These are phyloP conservation scores for Verruconis gallopava DNA, from an alignment of 2,329 filamentous ascomycete species.

Conservation along the genomic window DNA sequence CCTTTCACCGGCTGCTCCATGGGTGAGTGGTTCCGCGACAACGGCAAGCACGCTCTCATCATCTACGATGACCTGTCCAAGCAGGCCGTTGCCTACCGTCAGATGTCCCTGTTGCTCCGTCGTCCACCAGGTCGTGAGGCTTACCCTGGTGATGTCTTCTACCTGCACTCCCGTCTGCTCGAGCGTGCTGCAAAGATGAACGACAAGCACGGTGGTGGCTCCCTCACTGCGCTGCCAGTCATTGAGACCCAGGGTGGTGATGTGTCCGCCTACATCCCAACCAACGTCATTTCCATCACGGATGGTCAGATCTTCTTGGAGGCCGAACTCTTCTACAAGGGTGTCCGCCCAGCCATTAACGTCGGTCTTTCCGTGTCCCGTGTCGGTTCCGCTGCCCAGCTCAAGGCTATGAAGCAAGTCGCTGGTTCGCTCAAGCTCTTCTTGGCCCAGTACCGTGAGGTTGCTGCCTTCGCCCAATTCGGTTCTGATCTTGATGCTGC, in stretches of 20 bases:
- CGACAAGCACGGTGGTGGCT: conserved; percentile 87
- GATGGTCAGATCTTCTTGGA: conserved; percentile 99
- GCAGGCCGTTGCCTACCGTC: conserved; percentile 95
- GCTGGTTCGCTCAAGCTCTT: conserved; percentile 99
- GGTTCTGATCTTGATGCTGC: conserved; percentile 98
- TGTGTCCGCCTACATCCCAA: conserved; percentile 99
- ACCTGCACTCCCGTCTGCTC: conserved; percentile 96
- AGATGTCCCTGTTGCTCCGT: conserved; percentile 97
- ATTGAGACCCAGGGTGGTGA: conserved; percentile 99
- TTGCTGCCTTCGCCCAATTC: conserved; percentile 98
- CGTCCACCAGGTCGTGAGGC: conserved; percentile 1
- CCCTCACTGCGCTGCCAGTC: conserved; percentile 89
- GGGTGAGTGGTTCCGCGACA: conserved; percentile 67
- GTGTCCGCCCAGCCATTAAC: conserved; percentile 99
- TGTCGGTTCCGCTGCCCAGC: conserved; percentile 98
- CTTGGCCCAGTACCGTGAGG: conserved; percentile 99
- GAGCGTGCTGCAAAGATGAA: conserved; percentile 99
- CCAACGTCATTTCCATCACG: conserved; percentile 99
- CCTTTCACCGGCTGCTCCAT: conserved; percentile 71
- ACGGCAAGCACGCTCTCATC: conserved; percentile 77
- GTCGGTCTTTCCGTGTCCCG: conserved; percentile 99
- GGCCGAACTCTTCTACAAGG: conserved; percentile 99
- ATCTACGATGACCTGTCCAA: conserved; percentile 94
- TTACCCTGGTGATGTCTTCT: conserved; percentile 54
- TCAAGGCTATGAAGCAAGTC: conserved; percentile 99